phyloP scores from a whole-genome alignment of 2,329 filamentous ascomycete genomes.

The Chaetomiaceae sp. region DNA sequence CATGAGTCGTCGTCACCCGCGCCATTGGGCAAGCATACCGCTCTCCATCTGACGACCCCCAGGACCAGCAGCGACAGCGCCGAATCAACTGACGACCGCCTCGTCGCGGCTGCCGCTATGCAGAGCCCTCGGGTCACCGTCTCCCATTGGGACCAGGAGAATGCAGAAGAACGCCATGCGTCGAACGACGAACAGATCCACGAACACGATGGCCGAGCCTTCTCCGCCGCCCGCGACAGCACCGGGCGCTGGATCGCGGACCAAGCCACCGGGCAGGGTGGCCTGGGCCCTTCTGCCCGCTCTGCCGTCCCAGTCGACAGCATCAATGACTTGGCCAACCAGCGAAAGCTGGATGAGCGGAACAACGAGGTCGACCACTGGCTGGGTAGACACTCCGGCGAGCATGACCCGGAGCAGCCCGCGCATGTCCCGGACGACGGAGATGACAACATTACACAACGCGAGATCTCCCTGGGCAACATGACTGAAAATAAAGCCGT shows the following conservation, averaged over 20 bases:
- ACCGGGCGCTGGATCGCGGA: slow-evolving; percentile 40
- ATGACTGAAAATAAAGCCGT: slow-evolving; percentile 48
- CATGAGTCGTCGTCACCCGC: slow-evolving; percentile 31
- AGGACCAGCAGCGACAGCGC: slow-evolving; percentile 46
- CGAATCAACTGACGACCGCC: slow-evolving; percentile 47
- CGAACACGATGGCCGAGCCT: slow-evolving; percentile 15
- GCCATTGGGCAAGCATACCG: slow-evolving; percentile 29
- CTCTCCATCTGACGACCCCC: slow-evolving; percentile 45
- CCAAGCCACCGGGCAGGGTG: slow-evolving; percentile 37
- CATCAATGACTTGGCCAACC: slow-evolving; percentile 44
- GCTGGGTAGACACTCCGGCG: slow-evolving; percentile 33
- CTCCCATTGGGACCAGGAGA: slow-evolving; percentile 49
- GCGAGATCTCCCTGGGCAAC: slow-evolving; percentile 42
- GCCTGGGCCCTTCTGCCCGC: slow-evolving; percentile 45
- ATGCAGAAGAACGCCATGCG: slow-evolving; percentile 22
- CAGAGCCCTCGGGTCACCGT: slow-evolving; percentile 53
- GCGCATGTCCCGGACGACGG: slow-evolving; percentile 7
- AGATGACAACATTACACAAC: slow-evolving; percentile 36
- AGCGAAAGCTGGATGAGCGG: slow-evolving; percentile 40
- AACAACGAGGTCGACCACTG: slow-evolving; percentile 49
- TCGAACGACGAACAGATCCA: slow-evolving; percentile 9
- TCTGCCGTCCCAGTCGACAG: slow-evolving; percentile 41
- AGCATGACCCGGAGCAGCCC: slow-evolving; percentile 4
- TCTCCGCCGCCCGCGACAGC: slow-evolving; percentile 35
- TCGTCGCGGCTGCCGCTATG: slow-evolving; percentile 39